Conservation (phyloP, 225 moss, liverwort and hornwort genomes). For the Neckera pumila region DNA sequence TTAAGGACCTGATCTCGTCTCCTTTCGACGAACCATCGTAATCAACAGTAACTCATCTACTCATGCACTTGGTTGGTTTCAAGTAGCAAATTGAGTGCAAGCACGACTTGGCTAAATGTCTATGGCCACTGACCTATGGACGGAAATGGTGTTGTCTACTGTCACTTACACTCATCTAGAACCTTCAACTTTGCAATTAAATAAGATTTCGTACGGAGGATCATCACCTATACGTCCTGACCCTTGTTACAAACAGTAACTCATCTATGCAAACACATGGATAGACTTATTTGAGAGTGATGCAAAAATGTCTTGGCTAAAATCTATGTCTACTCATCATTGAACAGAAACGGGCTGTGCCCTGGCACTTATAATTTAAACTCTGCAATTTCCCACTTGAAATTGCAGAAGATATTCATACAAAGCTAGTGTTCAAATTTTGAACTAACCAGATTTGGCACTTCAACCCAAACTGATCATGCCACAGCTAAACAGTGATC, state of each 20-base stretch:
- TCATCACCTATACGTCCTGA: not conserved
- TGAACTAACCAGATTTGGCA: not conserved
- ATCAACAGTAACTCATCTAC: not conserved
- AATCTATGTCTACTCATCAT: not conserved
- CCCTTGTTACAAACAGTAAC: not conserved
- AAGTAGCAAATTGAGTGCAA: not conserved
- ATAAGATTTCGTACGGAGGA: not conserved
- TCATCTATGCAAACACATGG: not conserved
- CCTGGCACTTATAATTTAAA: not conserved
- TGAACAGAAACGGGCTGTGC: not conserved
- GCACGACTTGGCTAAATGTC: not conserved
- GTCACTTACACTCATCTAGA: not conserved
- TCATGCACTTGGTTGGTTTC: not conserved
- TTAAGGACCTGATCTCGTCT: not conserved
- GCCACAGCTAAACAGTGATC: not conserved
- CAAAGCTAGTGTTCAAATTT: not conserved
- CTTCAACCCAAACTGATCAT: not conserved
- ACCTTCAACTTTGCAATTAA: not conserved
- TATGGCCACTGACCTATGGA: not conserved
- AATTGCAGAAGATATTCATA: not conserved
- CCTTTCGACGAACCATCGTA: no score
- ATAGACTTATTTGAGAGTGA: not conserved
- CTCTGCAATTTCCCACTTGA: not conserved
- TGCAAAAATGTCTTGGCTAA: not conserved
- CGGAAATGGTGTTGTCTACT: not conserved